Base-by-base conservation (phyloP, 2,329 filamentous ascomycete species). In the Cryphonectria naterciae region DNA sequence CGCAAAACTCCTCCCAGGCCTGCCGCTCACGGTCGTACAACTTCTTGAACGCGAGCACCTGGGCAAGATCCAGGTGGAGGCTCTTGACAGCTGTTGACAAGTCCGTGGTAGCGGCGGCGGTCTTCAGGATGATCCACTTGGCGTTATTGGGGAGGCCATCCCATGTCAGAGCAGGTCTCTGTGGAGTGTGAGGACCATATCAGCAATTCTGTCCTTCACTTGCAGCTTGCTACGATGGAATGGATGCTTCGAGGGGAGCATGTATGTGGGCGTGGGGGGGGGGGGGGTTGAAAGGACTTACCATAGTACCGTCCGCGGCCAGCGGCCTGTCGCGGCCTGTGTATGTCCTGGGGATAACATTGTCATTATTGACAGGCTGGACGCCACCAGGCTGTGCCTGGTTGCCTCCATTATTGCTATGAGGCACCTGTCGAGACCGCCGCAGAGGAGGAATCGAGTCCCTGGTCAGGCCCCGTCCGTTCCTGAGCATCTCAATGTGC, bases 101-200 rank as follows among this genome's bases (percentile, higher is more conserved):
- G 15, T 73, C 72, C 17, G 65, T 49, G 17, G 63, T 39, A 25
- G 49, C 32, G 11, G 72, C 72, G 54, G 76, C 49, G 25, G 76
- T 74, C 28, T 69, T 64, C 22, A 75, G 25, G 62, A 77, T 74
- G 39, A 75, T 70, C 32, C 74, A 76, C 65, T 76, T 74, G 66
- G 75, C 72, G 25, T 71, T 70, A 25, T 74, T 64, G 5, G 74
- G 60, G 15, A 78, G 74, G 41, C 70, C 61, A 0, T 65, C 15
- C 77, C 77, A 78, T 35, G 69, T 32, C 62, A 17, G 25, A 28
- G 41, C 39, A 32, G 39, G 61, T n/a, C n/a, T 6, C 61, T 71
- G 35, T 15, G 28, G 17, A 25, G 13, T 22, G 22, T 39, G 19
- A n/a, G 35, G 8, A 22, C 15, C 13, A 35, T 46, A 35, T 71